Evolutionary conservation across 2,329 filamentous ascomycete species (phyloP).

Genomic region (Aspergillus sp.): DNA sequence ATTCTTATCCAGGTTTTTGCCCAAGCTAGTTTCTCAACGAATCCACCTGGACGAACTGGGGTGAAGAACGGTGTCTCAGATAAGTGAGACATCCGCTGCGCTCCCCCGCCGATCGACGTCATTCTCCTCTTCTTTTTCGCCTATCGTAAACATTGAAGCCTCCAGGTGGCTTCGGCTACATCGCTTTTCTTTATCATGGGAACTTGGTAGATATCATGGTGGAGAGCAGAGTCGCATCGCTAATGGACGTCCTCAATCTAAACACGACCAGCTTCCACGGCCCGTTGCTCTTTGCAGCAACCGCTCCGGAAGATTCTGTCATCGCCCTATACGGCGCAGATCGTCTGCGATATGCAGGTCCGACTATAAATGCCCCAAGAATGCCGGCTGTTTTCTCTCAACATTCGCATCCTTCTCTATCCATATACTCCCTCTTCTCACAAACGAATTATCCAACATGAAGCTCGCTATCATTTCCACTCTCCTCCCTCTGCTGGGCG

Average conservation of each 20-base stretch:
- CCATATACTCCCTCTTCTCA: not conserved
- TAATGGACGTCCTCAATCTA: not conserved
- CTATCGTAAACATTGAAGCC: not conserved
- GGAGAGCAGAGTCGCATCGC: not conserved
- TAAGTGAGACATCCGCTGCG: conserved; percentile 3
- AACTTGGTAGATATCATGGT: not conserved
- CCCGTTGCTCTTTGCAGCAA: not conserved
- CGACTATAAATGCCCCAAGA: not conserved
- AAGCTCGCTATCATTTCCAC: conserved; percentile 23
- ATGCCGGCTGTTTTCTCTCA: not conserved
- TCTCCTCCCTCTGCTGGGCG: conserved; percentile 26
- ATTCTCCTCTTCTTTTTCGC: not conserved
- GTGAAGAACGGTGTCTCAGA: conserved; percentile 1
- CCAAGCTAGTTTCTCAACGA: not conserved
- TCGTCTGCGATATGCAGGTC: not conserved
- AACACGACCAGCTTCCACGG: not conserved
- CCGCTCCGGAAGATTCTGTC: not conserved
- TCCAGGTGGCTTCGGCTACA: not conserved
- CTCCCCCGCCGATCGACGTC: conserved; percentile 1
- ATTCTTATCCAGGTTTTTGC: not conserved
- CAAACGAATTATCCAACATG: conserved; percentile 20
- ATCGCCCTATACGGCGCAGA: conserved; percentile 17
- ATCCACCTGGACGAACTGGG: not conserved
- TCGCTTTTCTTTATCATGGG: not conserved
- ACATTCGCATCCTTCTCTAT: not conserved